Conservation (phyloP, 257 asterid genomes). For the Capsicum baccatum region DNA sequence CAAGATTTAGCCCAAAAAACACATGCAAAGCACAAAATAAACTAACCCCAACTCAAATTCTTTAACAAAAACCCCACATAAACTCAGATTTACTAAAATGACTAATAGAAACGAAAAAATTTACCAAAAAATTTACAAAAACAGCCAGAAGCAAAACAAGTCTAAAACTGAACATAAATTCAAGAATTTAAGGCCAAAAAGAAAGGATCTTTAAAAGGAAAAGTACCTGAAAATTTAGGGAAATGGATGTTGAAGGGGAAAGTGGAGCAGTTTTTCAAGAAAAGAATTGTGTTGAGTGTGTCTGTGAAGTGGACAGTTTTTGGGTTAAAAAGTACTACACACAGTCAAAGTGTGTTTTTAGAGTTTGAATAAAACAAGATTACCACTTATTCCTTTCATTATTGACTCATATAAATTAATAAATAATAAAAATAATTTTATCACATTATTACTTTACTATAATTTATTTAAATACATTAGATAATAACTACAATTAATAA, state of each 20-base stretch:
- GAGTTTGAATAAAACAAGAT: background rate
- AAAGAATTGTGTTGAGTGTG: background rate
- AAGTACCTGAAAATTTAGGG: background rate
- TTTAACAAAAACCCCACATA: background rate
- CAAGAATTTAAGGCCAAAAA: background rate
- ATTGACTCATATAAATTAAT: too few relatives aligned
- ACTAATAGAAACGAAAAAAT: background rate
- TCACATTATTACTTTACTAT: too few relatives aligned
- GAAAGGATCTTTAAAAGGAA: background rate
- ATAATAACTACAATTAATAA: too few relatives aligned
- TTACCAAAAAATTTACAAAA: background rate
- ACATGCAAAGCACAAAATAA: constrained; percentile 22
- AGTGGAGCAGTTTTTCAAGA: background rate
- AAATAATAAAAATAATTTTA: too few relatives aligned
- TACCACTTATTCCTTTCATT: background rate
- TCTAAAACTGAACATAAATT: background rate
- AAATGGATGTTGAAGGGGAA: background rate
- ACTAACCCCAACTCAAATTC: background rate
- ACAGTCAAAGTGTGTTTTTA: background rate
- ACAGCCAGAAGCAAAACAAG: background rate
- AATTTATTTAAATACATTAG: too few relatives aligned
- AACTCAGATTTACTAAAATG: background rate
- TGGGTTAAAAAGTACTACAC: background rate
- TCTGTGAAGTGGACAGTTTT: constrained; percentile 27
- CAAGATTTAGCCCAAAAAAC: background rate